Conservation (phyloP, 2,329 filamentous ascomycete species). For the Ascochyta pisi region DNA sequence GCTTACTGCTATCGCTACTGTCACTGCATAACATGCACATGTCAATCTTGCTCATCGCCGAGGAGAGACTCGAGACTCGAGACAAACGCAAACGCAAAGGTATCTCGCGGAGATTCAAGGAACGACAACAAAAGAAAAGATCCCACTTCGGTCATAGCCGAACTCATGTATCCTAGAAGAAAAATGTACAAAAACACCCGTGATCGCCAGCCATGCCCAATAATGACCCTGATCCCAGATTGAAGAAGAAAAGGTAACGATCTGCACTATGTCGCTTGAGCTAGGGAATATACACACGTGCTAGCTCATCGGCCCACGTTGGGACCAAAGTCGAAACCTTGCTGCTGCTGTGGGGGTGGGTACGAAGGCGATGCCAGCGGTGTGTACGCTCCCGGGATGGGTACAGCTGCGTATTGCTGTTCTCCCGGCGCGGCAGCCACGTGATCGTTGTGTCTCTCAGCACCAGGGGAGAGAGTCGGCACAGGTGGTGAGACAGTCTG, state of each 20-base stretch:
- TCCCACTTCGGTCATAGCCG: constrained; percentile 7
- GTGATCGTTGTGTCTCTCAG: constrained; percentile 65
- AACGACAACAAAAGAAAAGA: constrained; percentile 10
- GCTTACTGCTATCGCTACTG: background rate
- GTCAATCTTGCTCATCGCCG: constrained; percentile 8
- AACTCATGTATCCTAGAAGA: constrained; percentile 17
- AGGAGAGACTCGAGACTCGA: constrained; percentile 6
- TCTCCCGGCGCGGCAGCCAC: constrained; percentile 78
- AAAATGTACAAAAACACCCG: constrained; percentile 36
- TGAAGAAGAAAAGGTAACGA: constrained; percentile 20
- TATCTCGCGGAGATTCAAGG: constrained; percentile 20
- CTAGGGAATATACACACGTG: constrained; percentile 10
- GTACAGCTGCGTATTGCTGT: constrained; percentile 82
- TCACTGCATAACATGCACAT: background rate
- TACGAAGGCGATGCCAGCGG: constrained; percentile 54
- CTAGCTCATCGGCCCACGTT: constrained; percentile 33
- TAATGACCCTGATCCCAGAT: constrained; percentile 30
- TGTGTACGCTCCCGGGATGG: constrained; percentile 84
- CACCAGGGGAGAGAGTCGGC: constrained; percentile 45
- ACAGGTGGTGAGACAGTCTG: constrained; percentile 48
- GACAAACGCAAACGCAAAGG: constrained; percentile 12
- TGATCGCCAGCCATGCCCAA: constrained; percentile 28
- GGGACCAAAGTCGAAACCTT: constrained; percentile 51
- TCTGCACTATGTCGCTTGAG: constrained; percentile 25
- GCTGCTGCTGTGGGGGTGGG: constrained; percentile 38